Evolutionary conservation across 140 eudicot genomes (phyloP).

Genomic region (Oenanthe javanica): DNA sequence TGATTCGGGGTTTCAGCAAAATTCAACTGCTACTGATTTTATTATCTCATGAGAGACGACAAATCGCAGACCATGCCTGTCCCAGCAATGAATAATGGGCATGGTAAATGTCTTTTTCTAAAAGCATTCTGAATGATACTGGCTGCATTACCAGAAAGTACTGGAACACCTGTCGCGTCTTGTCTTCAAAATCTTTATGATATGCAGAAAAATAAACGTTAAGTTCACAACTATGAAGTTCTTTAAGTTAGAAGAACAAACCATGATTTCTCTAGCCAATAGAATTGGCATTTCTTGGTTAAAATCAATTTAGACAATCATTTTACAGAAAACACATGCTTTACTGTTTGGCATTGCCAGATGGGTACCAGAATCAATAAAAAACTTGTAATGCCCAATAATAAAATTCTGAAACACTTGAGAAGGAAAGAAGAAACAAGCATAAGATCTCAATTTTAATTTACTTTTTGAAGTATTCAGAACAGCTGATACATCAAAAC

Average conservation of each 20-base stretch:
- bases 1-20: not conserved
- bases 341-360: not conserved
- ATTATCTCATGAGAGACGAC: too few species aligned
- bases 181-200: constrained; percentile 9
- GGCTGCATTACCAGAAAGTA: constrained; percentile 3
- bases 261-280: not conserved
- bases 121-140: not conserved
- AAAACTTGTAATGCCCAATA: not conserved
- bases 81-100: constrained; percentile 17
- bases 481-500: not conserved
- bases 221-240: not conserved
- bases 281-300: not conserved
- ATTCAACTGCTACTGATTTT: not conserved
- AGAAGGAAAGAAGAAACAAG: not conserved
- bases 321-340: not conserved
- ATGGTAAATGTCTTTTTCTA: constrained; percentile 5
- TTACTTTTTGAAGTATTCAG: not conserved
- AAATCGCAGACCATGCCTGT: not conserved
- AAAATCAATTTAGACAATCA: not conserved
- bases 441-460: not conserved
- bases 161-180: not conserved
- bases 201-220: not conserved
- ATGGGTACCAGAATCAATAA: not conserved
- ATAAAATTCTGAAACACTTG: not conserved
- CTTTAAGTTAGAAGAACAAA: too few species aligned